Evolutionary conservation across 306 rosid genomes (phyloP).

Genomic region (Trichosanthes truncata): DNA sequence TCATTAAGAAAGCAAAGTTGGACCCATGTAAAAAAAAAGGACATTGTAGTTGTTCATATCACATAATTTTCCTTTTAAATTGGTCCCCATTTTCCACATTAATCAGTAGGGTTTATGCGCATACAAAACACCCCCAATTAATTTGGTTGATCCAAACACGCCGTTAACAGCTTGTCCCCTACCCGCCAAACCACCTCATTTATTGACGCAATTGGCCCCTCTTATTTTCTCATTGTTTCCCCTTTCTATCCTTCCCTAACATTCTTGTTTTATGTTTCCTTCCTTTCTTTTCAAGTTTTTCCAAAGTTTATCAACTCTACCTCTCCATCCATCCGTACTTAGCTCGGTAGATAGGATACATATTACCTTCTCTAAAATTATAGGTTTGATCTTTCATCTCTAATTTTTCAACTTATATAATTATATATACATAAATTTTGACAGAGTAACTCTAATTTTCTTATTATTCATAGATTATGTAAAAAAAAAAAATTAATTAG

Average conservation of each 20-base stretch:
- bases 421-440: too few relatives aligned
- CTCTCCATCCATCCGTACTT: background rate
- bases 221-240: background rate
- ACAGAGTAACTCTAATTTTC: too few relatives aligned
- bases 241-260: background rate
- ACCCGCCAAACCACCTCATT: constrained; percentile 2
- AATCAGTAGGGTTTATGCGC: background rate
- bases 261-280: background rate
- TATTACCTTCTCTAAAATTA: background rate
- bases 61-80: background rate
- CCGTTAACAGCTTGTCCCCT: background rate
- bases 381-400: too few relatives aligned
- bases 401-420: too few relatives aligned
- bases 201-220: background rate
- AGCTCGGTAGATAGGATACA: background rate
- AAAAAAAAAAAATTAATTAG: too few relatives aligned
- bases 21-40: background rate
- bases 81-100: background rate
- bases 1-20: background rate
- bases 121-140: background rate
- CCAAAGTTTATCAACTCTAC: background rate
- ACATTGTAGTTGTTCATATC: background rate
- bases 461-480: too few relatives aligned
- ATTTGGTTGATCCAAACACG: background rate
- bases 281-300: background rate